Base-by-base conservation (phyloP, 2,329 filamentous ascomycete species). In the Ampelomyces quisqualis region DNA sequence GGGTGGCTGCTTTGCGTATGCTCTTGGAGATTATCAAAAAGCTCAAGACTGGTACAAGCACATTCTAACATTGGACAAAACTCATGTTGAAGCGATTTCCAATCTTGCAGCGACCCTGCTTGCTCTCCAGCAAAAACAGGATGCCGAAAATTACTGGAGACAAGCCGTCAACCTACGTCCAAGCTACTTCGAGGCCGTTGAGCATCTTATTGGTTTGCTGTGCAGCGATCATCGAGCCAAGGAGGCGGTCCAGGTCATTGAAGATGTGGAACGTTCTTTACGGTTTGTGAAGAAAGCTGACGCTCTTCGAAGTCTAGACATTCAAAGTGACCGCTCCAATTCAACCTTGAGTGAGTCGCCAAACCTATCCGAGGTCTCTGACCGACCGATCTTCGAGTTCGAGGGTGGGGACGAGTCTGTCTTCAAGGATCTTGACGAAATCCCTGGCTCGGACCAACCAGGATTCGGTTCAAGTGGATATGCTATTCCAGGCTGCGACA, bases 101-200 rank as follows among this genome's bases (percentile, higher is more conserved):
- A 97, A 97, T 65, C 80, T 94, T 46, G 93, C 91, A 15, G 91
- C 91, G 15, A 90, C 91, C 1, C 74, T 95, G 17, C 83, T 95
- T 53, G 90, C 90, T 42, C 77, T 97, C 7, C 84, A 88, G 46
- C 83, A 86, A 44, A 85, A 85, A 43, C 79, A 85, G 33, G 91
- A 97, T 60, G 93, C 93, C 5, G 85, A 95, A 62, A 78, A 82
- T 43, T 80, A 90, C 60, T 98, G 93, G 93, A 75, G 85, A 51
- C 81, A 80, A 46, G 90, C 90, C n/a, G 82, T 97, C 18, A 86
- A 83, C 60, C 73, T 88, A 42, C 84, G 88, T 7, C 93, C 93
- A 0, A 86, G 83, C 61, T 94, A 95, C 69, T 86, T 98, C 42
- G 93, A 98, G 70, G 90, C 93, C 6, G 89, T 93, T 2, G 93